Conservation (phyloP, 1,284 basidiomycete species). For the Boletellus deceptivus region DNA sequence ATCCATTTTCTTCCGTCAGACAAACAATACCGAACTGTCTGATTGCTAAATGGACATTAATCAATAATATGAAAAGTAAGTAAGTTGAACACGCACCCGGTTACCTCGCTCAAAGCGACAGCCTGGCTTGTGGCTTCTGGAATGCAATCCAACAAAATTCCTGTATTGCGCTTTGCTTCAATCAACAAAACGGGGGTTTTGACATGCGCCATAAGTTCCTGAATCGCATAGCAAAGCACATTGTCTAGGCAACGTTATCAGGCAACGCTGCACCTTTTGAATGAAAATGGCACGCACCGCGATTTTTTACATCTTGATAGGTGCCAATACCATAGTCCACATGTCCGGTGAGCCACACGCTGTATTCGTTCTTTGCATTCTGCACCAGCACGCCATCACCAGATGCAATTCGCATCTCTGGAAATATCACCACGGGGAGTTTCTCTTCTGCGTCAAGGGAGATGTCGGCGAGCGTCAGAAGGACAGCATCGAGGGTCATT, state of each 20-base stretch:
- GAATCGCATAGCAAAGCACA: background rate
- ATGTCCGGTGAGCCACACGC: background rate
- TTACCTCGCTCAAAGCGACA: background rate
- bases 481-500: background rate
- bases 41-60: background rate
- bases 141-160: background rate
- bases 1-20: background rate
- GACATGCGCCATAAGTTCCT: background rate
- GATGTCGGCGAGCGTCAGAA: background rate
- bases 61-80: background rate
- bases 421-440: background rate
- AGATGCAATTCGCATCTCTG: background rate
- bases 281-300: background rate
- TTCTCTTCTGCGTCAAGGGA: background rate
- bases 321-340: background rate
- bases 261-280: no score
- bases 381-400: background rate
- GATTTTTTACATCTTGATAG: background rate
- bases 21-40: background rate
- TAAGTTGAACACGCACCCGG: background rate
- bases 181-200: background rate
- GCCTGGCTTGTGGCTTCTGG: background rate
- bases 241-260: background rate
- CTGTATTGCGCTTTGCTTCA: background rate
- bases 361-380: background rate